These are phyloP conservation scores for Phallus indusiatus DNA, from an alignment of 768 basidiomycete species.

Conservation along the genomic window DNA sequence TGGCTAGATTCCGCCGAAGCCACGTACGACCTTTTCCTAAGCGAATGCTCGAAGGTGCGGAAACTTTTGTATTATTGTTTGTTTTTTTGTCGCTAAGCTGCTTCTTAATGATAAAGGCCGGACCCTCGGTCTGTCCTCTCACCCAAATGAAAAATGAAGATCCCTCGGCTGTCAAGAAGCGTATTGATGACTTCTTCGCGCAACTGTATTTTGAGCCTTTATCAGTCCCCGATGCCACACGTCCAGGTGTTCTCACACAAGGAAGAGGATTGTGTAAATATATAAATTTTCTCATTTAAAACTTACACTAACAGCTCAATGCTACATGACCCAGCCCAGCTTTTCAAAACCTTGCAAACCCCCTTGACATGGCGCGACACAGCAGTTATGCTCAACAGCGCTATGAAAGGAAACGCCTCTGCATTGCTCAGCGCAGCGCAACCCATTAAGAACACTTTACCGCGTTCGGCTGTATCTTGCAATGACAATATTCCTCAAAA, in stretches of 20 bases:
- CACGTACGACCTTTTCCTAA: conserved; percentile 9
- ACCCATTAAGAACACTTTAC: neutral
- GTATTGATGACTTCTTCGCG: conserved; percentile 10
- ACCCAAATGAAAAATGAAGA: neutral
- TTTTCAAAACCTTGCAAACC: neutral
- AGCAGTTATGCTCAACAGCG: conserved; percentile 1
- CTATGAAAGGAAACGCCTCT: conserved; percentile 8
- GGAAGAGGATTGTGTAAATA: conserved; percentile 9
- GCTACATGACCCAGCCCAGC: neutral
- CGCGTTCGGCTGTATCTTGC: conserved; percentile 8
- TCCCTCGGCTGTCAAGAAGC: conserved; percentile 2
- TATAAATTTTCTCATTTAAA: neutral
- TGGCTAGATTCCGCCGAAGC: conserved; percentile 9
- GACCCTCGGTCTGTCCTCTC: conserved; percentile 9
- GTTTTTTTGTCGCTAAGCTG: neutral
- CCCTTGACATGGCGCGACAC: conserved; percentile 4
- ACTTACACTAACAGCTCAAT: neutral
- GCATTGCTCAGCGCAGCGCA: neutral
- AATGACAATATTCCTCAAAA: conserved; percentile 6
- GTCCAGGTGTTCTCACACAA: conserved; percentile 8
- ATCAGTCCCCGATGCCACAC: neutral
- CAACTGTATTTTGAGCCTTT: conserved; percentile 9
- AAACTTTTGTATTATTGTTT: neutral
- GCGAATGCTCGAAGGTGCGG: conserved; percentile 10
- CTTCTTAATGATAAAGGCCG: conserved; percentile 3